Evolutionary conservation across 495 filamentous ascomycete genomes (phyloP).

Genomic region (Tuber microsphaerosporum): DNA sequence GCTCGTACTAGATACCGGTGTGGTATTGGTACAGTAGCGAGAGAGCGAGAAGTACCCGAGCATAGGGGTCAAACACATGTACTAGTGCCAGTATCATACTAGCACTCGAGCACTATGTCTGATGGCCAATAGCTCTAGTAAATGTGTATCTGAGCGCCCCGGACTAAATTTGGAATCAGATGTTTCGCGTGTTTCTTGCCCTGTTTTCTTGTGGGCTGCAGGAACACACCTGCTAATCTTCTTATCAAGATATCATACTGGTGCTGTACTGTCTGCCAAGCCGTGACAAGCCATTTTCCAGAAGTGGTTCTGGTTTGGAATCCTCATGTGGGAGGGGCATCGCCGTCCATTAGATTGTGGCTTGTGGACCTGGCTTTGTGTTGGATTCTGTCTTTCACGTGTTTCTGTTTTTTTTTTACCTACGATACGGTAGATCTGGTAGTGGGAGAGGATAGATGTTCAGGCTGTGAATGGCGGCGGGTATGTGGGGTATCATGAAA

Average conservation of each 20-base stretch:
- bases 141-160: not conserved
- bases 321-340: not conserved
- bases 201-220: not conserved
- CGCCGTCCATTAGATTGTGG: not conserved
- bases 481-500: not conserved
- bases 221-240: not conserved
- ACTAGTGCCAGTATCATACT: not conserved
- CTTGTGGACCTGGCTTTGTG: not conserved
- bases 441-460: not conserved
- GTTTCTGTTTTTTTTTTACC: not conserved
- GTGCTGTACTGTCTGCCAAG: not conserved
- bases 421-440: not conserved
- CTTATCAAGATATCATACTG: not conserved
- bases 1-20: no score
- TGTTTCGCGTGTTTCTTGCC: not conserved
- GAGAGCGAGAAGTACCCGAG: not conserved
- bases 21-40: no score
- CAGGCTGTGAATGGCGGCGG: not conserved
- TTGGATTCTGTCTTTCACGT: not conserved
- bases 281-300: not conserved
- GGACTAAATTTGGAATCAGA: not conserved
- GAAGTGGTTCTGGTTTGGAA: not conserved
- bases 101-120: no score
- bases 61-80: not conserved
- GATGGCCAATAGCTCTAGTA: no score